Evolutionary conservation across 768 basidiomycete genomes (phyloP), one percentile per base, ranked within the genome.

Genomic region (Calocera cornea): DNA sequence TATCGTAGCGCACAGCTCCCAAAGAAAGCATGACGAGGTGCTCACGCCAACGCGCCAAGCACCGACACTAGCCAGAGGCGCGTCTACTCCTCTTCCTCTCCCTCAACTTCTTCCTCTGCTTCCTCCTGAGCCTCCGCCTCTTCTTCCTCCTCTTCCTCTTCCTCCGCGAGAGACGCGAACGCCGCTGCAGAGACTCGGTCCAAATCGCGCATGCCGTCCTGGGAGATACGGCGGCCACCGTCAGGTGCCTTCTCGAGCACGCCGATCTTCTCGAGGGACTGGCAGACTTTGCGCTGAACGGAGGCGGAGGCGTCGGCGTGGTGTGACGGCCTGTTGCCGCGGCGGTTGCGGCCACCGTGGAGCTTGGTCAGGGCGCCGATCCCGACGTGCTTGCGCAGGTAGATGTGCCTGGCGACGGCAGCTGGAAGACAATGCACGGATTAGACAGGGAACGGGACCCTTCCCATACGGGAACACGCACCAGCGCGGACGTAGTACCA

Each of bases 401-500:
- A 98, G 80, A 97, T 97, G 87, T 97, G 95, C 75, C 95, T 89
- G 80, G 95, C 95, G 74, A 98, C 81, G 71, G 95, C 92, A 77
- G 95, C 95, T 97, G 74, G 47, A 66, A 34, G 2, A 33, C 12
- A 24, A 27, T n/a, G n/a, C n/a, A n/a, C 34, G 34, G 60, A 41
- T 41, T 29, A 34, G 29, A 34, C 14, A n/a, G n/a, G 17, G 17
- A 50, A 22, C 24, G 19, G 34, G 16, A 66, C 38, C 64, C 65
- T 41, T 64, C 54, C 34, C 38, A 29, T 19, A 1, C 33, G 63
- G n/a, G 22, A 41, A 34, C 29, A 84, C 87, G 77, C 75, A 97
- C 95, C 95, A 80, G 95, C 91, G 75, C 97, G 92, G 77, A 95
- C 84, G 81, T 98, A 99, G 85, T 87, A 99, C 97, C 97, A 99